Conservation (phyloP, 768 basidiomycete genomes). For the Chalciporus piperatus region DNA sequence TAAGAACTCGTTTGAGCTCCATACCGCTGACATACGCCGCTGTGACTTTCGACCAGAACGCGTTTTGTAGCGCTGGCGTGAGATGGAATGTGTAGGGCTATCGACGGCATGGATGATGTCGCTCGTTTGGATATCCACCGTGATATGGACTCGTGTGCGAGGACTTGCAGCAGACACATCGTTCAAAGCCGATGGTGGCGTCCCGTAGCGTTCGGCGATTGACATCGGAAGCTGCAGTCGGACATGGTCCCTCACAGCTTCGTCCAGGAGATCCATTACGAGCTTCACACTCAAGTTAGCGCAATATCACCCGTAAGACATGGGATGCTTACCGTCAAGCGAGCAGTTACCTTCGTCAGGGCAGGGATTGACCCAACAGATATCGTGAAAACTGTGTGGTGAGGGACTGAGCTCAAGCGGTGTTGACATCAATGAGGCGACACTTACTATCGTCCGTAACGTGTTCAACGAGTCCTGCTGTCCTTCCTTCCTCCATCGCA, state of each 20-base stretch:
- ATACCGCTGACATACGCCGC: slow-evolving; percentile 39
- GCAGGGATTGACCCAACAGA: slow-evolving; percentile 55
- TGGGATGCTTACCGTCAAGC: slow-evolving; percentile 39
- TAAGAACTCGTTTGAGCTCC: slow-evolving; percentile 42
- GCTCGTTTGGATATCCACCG: slow-evolving; percentile 47
- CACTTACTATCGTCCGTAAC: slow-evolving; percentile 51
- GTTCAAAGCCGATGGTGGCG: slow-evolving; percentile 37
- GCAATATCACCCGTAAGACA: not conserved
- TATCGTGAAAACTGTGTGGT: slow-evolving; percentile 49
- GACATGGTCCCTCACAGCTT: slow-evolving; percentile 45
- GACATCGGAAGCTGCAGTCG: slow-evolving; percentile 53
- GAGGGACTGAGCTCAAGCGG: not conserved
- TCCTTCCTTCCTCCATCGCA: slow-evolving; percentile 39
- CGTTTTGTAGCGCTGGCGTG: slow-evolving; percentile 33
- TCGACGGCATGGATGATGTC: slow-evolving; percentile 38
- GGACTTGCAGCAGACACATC: slow-evolving; percentile 27
- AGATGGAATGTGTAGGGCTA: slow-evolving; percentile 47
- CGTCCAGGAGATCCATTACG: slow-evolving; percentile 51
- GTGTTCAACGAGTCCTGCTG: slow-evolving; percentile 46
- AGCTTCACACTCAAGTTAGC: slow-evolving; percentile 32
- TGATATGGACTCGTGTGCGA: slow-evolving; percentile 39
- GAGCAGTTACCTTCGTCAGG: slow-evolving; percentile 36
- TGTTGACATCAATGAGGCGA: too few relatives aligned
- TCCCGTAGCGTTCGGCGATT: slow-evolving; percentile 53
- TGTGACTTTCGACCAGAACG: slow-evolving; percentile 35